Conservation (phyloP, 1,139 yeast species). For the Geotrichum reessii region DNA sequence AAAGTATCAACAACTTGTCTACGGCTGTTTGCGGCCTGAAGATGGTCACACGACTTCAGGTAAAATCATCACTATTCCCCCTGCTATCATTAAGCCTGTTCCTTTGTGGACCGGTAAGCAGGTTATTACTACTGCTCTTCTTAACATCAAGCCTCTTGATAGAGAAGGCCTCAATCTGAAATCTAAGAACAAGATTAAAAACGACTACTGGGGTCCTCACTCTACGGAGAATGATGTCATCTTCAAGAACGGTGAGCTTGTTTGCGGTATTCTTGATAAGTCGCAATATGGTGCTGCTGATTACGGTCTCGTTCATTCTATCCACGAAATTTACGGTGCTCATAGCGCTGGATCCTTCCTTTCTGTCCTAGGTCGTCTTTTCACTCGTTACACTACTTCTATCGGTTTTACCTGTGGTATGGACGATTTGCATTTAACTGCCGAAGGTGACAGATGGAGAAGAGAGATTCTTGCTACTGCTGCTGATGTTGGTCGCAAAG, state of each 20-base stretch:
- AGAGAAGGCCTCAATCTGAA: slow-evolving; percentile 86
- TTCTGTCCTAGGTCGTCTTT: slow-evolving; percentile 86
- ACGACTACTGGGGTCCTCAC: slow-evolving; percentile 87
- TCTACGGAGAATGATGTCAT: slow-evolving; percentile 82
- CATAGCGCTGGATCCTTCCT: slow-evolving; percentile 83
- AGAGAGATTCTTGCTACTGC: slow-evolving; percentile 70
- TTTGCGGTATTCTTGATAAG: slow-evolving; percentile 92
- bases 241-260: slow-evolving; percentile 77
- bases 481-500: slow-evolving; percentile 76
- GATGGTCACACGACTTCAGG: slow-evolving; percentile 83
- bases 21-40: slow-evolving; percentile 94
- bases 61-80: slow-evolving; percentile 76
- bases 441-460: slow-evolving; percentile 89
- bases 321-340: slow-evolving; percentile 94
- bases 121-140: slow-evolving; percentile 75
- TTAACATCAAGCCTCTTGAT: slow-evolving; percentile 78
- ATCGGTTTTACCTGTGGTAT: slow-evolving; percentile 98
- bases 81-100: slow-evolving; percentile 79
- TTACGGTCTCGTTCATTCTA: slow-evolving; percentile 92
- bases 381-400: slow-evolving; percentile 88
- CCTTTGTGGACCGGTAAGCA: slow-evolving; percentile 99
- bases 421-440: slow-evolving; percentile 94
- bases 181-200: slow-evolving; percentile 84
- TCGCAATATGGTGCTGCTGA: slow-evolving; percentile 98
- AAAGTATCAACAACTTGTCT: slow-evolving; percentile 85